These are phyloP conservation scores for Rehmannia glutinosa DNA, from an alignment of 257 asterid genomes.

Conservation along the genomic window DNA sequence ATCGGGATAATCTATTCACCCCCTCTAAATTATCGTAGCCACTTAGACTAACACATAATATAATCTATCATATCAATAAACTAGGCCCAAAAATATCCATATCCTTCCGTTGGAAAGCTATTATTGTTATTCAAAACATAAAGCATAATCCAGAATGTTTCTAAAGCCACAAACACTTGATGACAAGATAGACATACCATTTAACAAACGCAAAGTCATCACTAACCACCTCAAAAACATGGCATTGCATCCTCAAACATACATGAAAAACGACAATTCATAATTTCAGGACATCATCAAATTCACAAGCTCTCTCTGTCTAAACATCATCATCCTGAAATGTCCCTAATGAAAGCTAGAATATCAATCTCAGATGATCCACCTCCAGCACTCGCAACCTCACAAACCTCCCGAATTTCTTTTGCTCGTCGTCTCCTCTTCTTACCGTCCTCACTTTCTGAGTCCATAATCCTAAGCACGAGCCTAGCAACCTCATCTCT, in stretches of 20 bases:
- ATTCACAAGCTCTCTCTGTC: not conserved
- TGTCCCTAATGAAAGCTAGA: slow-evolving; percentile 17
- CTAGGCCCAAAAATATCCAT: too few relatives aligned
- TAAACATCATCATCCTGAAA: not conserved
- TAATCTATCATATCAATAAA: too few relatives aligned
- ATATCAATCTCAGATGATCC: slow-evolving; percentile 28
- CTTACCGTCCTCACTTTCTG: slow-evolving; percentile 31
- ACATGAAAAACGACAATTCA: not conserved
- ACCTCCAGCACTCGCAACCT: slow-evolving; percentile 25
- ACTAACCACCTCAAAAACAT: too few relatives aligned
- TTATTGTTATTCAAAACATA: too few relatives aligned
- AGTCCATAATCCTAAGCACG: slow-evolving; percentile 38
- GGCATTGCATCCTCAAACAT: not conserved
- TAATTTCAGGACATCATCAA: not conserved
- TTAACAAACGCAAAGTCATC: too few relatives aligned
- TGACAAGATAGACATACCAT: not conserved
- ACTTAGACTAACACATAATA: too few relatives aligned
- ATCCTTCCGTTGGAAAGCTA: too few relatives aligned
- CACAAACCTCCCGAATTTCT: slow-evolving; percentile 29
- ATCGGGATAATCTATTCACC: too few relatives aligned
- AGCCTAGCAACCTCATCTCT: slow-evolving; percentile 32
- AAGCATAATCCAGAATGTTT: too few relatives aligned
- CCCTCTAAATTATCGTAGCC: too few relatives aligned
- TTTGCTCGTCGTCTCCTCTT: slow-evolving; percentile 36
- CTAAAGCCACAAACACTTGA: not conserved